A percentile compares a stretch with the other conserved stretches of the same genome.
Evolutionary conservation across 495 filamentous ascomycete species (phyloP).

Genomic region (Sabuloglossum arenarium): DNA sequence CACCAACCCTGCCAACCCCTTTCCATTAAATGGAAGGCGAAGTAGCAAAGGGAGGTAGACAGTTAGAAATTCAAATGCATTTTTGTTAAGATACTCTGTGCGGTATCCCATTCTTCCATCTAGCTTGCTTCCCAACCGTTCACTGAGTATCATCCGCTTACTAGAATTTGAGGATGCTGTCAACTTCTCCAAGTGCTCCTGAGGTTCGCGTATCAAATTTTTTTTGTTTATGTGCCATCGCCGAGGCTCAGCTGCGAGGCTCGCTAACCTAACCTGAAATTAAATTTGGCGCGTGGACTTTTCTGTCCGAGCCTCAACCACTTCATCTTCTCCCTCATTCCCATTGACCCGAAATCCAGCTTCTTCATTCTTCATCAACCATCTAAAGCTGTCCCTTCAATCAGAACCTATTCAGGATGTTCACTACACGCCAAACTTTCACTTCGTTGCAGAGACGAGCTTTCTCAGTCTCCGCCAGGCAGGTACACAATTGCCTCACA

Average conservation of each 20-base stretch:
- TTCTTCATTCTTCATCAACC: neutral
- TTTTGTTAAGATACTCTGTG: neutral
- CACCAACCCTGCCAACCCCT: neutral
- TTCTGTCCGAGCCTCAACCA: neutral
- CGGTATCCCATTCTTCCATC: neutral
- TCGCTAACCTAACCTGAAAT: neutral
- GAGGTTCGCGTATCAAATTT: no score
- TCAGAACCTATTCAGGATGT: constrained; percentile 34
- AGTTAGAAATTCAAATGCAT: neutral
- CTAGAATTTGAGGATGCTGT: no score
- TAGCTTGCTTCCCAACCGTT: neutral
- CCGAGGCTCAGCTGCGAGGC: neutral
- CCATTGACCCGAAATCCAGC: neutral
- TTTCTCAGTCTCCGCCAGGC: constrained; percentile 80
- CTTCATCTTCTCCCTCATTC: neutral
- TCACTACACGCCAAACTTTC: constrained; percentile 51
- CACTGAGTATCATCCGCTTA: neutral
- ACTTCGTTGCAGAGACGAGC: constrained; percentile 60
- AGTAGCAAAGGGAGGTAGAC: neutral
- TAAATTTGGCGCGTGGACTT: neutral
- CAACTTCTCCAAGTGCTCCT: no score
- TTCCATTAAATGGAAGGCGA: neutral
- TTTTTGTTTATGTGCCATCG: neutral
- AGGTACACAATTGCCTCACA: constrained; percentile 35
- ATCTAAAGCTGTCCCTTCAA: neutral